Evolutionary conservation across 176 grass and related monocot genomes (phyloP).

Genomic region (Avena sativa): DNA sequence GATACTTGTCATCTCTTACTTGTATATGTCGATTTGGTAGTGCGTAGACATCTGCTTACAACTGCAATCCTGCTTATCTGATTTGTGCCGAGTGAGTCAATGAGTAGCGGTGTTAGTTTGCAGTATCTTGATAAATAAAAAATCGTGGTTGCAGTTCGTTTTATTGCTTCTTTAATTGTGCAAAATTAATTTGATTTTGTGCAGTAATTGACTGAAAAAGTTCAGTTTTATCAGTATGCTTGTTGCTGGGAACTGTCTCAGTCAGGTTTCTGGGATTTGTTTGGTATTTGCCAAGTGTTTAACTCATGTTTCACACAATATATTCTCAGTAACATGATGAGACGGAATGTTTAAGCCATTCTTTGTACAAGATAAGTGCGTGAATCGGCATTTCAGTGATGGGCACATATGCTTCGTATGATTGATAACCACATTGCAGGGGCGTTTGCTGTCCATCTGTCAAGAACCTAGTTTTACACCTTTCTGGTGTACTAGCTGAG

Average conservation of each 20-base stretch:
- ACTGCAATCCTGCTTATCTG: background rate
- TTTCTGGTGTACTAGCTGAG: background rate
- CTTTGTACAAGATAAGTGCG: background rate
- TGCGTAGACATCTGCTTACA: background rate
- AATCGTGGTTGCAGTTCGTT: background rate
- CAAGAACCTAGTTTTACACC: constrained; percentile 12
- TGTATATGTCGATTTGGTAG: background rate
- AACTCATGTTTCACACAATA: background rate
- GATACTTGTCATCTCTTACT: background rate
- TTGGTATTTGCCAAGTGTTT: background rate
- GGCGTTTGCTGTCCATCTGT: constrained; percentile 19
- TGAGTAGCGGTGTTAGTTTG: background rate
- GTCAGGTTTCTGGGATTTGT: background rate
- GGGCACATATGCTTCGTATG: constrained; percentile 26
- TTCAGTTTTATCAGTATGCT: constrained; percentile 7
- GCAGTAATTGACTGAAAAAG: background rate
- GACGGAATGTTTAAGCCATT: background rate
- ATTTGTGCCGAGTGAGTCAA: background rate
- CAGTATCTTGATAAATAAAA: background rate
- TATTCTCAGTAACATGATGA: background rate
- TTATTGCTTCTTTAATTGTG: background rate
- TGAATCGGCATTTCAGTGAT: background rate
- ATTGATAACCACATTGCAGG: constrained; percentile 3
- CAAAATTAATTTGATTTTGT: background rate
- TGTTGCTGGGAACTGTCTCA: background rate